These are phyloP conservation scores for Filosporella fistucella DNA, from an alignment of 495 filamentous ascomycete species.

Conservation along the genomic window DNA sequence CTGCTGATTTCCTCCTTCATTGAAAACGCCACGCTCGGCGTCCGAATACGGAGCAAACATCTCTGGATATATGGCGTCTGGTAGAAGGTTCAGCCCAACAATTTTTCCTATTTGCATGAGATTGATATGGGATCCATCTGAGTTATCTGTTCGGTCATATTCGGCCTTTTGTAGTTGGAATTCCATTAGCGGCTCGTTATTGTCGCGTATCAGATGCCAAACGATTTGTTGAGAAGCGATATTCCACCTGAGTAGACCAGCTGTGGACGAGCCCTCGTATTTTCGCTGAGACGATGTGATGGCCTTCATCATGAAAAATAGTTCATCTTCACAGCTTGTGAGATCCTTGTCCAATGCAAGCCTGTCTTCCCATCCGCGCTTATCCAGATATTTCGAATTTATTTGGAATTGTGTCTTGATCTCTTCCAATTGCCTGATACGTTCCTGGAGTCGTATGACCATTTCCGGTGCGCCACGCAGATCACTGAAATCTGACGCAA, in stretches of 20 bases:
- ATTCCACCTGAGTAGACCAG: constrained; percentile 80
- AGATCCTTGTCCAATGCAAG: constrained; percentile 83
- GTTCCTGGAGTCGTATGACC: constrained; percentile 84
- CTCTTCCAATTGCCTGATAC: constrained; percentile 90
- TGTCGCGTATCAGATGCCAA: constrained; percentile 89
- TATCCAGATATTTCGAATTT: constrained; percentile 82
- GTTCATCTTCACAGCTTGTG: constrained; percentile 84
- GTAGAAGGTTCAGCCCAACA: constrained; percentile 81
- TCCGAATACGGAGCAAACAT: constrained; percentile 90
- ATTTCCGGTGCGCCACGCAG: constrained; percentile 89
- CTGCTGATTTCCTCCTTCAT: constrained; percentile 50
- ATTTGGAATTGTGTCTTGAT: constrained; percentile 96
- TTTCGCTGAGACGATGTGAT: constrained; percentile 94
- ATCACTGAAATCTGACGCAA: constrained; percentile 99
- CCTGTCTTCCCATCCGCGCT: constrained; percentile 86
- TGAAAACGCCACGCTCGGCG: constrained; percentile 39
- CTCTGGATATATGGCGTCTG: constrained; percentile 87
- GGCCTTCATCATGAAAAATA: constrained; percentile 99
- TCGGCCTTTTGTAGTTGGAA: constrained; percentile 84
- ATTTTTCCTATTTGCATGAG: constrained; percentile 78
- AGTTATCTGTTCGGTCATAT: constrained; percentile 93
- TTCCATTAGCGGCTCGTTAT: constrained; percentile 84
- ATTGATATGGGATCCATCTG: constrained; percentile 94
- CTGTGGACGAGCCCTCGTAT: constrained; percentile 70
- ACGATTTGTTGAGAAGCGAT: constrained; percentile 89